Evolutionary conservation across 2,329 filamentous ascomycete genomes (phyloP).

Genomic region (Ilyonectria mors-panacis): DNA sequence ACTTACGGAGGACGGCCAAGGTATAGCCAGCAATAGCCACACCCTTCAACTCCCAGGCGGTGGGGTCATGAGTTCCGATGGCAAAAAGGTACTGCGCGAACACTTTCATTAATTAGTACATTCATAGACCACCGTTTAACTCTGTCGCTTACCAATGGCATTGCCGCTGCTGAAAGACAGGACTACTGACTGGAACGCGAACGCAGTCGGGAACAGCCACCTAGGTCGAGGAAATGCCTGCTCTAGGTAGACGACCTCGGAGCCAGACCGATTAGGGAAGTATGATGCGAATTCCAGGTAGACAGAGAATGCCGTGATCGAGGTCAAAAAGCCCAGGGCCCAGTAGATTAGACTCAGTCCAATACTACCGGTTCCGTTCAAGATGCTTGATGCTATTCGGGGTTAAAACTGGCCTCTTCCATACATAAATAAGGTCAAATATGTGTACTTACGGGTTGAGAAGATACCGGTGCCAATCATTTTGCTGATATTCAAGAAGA

Average conservation of each 20-base stretch:
- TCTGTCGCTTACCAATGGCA: conserved; percentile 61
- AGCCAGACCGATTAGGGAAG: conserved; percentile 76
- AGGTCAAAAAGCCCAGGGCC: conserved; percentile 73
- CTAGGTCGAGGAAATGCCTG: conserved; percentile 75
- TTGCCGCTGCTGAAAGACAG: conserved; percentile 78
- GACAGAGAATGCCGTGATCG: conserved; percentile 67
- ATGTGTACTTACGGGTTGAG: conserved; percentile 68
- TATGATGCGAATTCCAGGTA: conserved; percentile 76
- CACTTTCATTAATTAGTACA: conserved; percentile 54
- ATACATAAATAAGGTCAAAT: neutral
- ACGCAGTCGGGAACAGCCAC: conserved; percentile 75
- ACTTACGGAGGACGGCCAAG: conserved; percentile 68
- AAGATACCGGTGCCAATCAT: conserved; percentile 76
- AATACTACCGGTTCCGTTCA: conserved; percentile 73
- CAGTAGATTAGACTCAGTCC: conserved; percentile 76
- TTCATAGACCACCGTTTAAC: conserved; percentile 33
- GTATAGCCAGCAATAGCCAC: conserved; percentile 76
- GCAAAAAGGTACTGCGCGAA: conserved; percentile 74
- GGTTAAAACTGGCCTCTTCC: neutral
- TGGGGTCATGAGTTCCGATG: conserved; percentile 64
- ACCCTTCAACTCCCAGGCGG: conserved; percentile 76
- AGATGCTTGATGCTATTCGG: conserved; percentile 66
- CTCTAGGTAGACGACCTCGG: conserved; percentile 78
- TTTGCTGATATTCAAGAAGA: conserved; percentile 72
- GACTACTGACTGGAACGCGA: conserved; percentile 74